Conservation (phyloP, 2,329 filamentous ascomycete species). For the Ascochyta fabae region DNA sequence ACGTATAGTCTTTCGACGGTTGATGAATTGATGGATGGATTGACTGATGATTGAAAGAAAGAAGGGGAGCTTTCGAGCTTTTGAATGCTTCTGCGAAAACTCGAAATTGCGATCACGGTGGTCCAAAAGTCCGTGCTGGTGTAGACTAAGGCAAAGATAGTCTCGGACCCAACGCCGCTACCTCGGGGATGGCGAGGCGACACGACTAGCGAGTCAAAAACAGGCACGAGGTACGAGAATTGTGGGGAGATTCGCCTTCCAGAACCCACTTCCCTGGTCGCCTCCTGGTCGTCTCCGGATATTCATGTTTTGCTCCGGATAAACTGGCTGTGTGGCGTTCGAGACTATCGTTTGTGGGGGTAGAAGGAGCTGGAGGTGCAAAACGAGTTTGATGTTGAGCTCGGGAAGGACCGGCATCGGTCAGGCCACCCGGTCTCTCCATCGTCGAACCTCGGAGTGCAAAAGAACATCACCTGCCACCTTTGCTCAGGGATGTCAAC, state of each 20-base stretch:
- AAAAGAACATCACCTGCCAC: conserved; percentile 15
- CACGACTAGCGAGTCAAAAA: conserved; percentile 20
- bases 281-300: conserved; percentile 16
- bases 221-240: conserved; percentile 20
- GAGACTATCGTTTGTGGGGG: conserved; percentile 17
- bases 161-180: conserved; percentile 16
- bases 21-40: conserved; percentile 8
- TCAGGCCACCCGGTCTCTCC: conserved; percentile 13
- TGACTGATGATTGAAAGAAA: conserved; percentile 9
- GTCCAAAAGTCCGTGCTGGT: conserved; percentile 17
- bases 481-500: conserved; percentile 7
- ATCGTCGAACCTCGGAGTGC: conserved; percentile 5
- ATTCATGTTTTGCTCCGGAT: conserved; percentile 16
- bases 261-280: conserved; percentile 20
- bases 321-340: conserved; percentile 18
- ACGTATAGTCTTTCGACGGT: conserved; percentile 6
- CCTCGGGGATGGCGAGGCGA: conserved; percentile 19
- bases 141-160: conserved; percentile 21
- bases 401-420: conserved; percentile 18
- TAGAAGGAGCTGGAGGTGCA: conserved; percentile 8
- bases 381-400: conserved; percentile 20
- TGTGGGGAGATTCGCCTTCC: conserved; percentile 22
- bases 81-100: conserved; percentile 18
- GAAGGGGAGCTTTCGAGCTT: conserved; percentile 9
- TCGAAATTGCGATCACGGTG: conserved; percentile 18